Conservation (phyloP, 1,284 basidiomycete genomes). For the Leccinum ponderosum region DNA sequence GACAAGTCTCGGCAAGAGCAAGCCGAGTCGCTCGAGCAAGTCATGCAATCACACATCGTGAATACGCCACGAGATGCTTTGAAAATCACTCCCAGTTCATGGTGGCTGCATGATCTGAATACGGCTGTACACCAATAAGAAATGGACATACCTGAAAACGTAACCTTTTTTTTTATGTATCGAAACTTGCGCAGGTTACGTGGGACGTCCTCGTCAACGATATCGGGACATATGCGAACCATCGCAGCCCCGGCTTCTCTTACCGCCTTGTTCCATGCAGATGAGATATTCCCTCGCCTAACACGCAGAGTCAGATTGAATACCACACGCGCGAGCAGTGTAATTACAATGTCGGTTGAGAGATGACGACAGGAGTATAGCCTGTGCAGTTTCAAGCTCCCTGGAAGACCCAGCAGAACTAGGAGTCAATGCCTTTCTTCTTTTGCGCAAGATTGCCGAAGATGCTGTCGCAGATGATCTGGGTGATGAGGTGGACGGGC, state of each 20-base stretch:
- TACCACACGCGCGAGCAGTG: background rate
- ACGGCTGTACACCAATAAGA: background rate
- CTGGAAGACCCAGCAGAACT: constrained; percentile 16
- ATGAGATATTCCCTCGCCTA: constrained; percentile 35
- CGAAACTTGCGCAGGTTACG: constrained; percentile 40
- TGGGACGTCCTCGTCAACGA: constrained; percentile 50
- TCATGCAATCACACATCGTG: constrained; percentile 35
- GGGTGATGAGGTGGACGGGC: constrained; percentile 13
- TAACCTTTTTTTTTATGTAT: constrained; percentile 55
- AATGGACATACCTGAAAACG: constrained; percentile 38
- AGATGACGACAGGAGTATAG: constrained; percentile 17
- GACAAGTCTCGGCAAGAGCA: constrained; percentile 37
- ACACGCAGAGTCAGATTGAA: constrained; percentile 5
- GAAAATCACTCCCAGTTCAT: constrained; percentile 23
- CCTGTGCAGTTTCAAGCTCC: constrained; percentile 1
- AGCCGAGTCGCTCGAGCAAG: constrained; percentile 26
- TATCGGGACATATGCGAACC: constrained; percentile 47
- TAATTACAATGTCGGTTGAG: constrained; percentile 29
- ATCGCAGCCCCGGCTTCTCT: constrained; percentile 39
- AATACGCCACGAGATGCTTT: constrained; percentile 21
- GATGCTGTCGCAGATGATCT: constrained; percentile 3
- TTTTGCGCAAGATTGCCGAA: constrained; percentile 10
- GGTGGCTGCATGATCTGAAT: constrained; percentile 16
- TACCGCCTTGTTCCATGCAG: constrained; percentile 44
- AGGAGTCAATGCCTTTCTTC: constrained; percentile 3